These are phyloP conservation scores for Staphylotrichum longicolle DNA, from an alignment of 495 filamentous ascomycete genomes.

Conservation along the genomic window DNA sequence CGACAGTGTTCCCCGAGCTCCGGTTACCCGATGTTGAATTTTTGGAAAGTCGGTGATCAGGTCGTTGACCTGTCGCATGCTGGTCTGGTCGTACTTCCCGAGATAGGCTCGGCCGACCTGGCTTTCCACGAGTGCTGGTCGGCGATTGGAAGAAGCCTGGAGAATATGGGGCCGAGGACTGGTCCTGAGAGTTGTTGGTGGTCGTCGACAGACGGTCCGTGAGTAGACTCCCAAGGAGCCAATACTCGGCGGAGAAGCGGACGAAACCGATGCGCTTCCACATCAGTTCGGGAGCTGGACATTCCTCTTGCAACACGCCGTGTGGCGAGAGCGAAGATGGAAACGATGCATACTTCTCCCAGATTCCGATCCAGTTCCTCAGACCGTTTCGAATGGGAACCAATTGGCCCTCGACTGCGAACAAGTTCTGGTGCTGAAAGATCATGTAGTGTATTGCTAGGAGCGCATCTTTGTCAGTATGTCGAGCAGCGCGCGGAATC, in stretches of 20 bases:
- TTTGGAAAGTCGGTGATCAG: slow-evolving; percentile 33
- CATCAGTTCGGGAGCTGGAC: slow-evolving; percentile 23
- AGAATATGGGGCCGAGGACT: no score
- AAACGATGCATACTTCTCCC: slow-evolving; percentile 28
- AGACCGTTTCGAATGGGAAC: slow-evolving; percentile 32
- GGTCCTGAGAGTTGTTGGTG: no score
- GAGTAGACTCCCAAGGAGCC: slow-evolving; percentile 32
- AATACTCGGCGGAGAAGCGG: slow-evolving; percentile 31
- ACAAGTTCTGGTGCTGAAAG: slow-evolving; percentile 36
- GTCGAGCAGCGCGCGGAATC: no score
- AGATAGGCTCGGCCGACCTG: slow-evolving; percentile 30
- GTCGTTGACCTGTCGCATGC: slow-evolving; percentile 38
- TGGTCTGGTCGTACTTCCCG: slow-evolving; percentile 37
- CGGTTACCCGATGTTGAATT: slow-evolving; percentile 25
- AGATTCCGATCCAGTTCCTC: slow-evolving; percentile 33
- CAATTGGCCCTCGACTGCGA: slow-evolving; percentile 33
- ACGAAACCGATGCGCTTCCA: slow-evolving; percentile 34
- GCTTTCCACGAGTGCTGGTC: slow-evolving; percentile 2
- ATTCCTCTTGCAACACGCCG: slow-evolving; percentile 22
- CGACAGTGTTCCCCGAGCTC: not conserved
- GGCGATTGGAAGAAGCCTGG: not conserved
- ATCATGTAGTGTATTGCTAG: slow-evolving; percentile 36
- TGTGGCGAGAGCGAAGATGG: slow-evolving; percentile 22
- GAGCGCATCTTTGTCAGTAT: not conserved
- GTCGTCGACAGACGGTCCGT: slow-evolving; percentile 27